Evolutionary conservation across 176 grass and related monocot species (phyloP).

Genomic region (Rhynchospora tenuis): DNA sequence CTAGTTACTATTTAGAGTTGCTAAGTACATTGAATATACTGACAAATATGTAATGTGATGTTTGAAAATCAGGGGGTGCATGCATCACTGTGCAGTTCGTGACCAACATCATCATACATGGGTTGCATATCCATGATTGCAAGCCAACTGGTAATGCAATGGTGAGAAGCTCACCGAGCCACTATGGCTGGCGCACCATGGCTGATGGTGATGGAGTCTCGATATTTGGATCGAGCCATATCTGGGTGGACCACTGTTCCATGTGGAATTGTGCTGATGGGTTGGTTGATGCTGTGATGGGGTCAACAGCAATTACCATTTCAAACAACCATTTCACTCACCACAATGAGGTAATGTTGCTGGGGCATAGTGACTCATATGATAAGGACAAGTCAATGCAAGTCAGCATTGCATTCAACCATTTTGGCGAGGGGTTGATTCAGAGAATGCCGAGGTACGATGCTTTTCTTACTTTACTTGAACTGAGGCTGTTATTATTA

Average conservation of each 20-base stretch:
- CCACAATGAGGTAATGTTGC: conserved; percentile 45
- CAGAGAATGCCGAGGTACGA: conserved; percentile 50
- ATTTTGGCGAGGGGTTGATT: conserved; percentile 39
- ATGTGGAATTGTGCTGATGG: conserved; percentile 39
- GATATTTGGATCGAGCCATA: conserved; percentile 6
- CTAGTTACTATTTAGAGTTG: background rate
- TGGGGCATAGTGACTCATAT: conserved; percentile 37
- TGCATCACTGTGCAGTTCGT: conserved; percentile 22
- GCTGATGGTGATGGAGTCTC: conserved; percentile 36
- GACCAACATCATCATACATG: conserved; percentile 41
- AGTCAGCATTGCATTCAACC: conserved; percentile 50
- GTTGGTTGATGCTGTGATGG: conserved; percentile 30
- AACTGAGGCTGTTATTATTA: background rate
- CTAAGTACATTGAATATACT: background rate
- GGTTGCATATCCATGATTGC: conserved; percentile 33
- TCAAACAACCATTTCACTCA: conserved; percentile 31
- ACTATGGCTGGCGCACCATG: conserved; percentile 24
- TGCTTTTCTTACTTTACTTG: background rate
- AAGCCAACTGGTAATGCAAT: conserved; percentile 29
- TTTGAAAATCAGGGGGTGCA: conserved; percentile 15
- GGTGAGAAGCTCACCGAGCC: conserved; percentile 25
- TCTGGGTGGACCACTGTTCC: conserved; percentile 44
- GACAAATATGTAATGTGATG: background rate
- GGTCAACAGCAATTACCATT: conserved; percentile 24
- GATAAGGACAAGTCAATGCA: conserved; percentile 31